A percentile compares a stretch with the other conserved stretches of the same genome.
Conservation (phyloP, 352 stramenopile species). For the Pythium rhizo-oryzae region DNA sequence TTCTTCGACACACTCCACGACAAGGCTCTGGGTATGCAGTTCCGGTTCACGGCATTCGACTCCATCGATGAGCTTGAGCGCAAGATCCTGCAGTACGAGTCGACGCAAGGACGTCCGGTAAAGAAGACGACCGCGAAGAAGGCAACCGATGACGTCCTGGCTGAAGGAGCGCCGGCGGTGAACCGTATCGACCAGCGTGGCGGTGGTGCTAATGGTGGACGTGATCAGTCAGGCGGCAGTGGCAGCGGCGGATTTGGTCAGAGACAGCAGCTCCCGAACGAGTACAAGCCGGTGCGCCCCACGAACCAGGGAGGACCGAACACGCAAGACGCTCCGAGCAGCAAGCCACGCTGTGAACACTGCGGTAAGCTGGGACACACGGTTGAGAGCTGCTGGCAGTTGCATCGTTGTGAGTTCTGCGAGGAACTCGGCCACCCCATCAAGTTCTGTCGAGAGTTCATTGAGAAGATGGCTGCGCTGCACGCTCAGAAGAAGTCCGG, state of each 20-base stretch:
- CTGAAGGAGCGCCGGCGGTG: background rate
- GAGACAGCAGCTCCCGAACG: too few species aligned
- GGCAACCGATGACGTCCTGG: background rate
- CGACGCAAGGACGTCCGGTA: background rate
- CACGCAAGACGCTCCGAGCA: too few species aligned
- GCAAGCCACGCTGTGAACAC: too few species aligned
- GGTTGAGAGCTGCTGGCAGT: background rate
- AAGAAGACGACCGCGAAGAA: conserved; percentile 16
- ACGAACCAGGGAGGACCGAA: too few species aligned
- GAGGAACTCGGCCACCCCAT: conserved; percentile 9
- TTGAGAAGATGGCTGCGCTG: conserved; percentile 1
- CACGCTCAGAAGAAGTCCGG: too few species aligned
- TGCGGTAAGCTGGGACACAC: background rate
- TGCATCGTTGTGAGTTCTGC: conserved; percentile 14
- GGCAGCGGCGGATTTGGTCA: too few species aligned
- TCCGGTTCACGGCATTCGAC: conserved; percentile 12
- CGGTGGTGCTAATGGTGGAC: too few species aligned
- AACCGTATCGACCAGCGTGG: too few species aligned
- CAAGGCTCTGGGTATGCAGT: conserved; percentile 18
- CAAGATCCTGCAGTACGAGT: conserved; percentile 20
- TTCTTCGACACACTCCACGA: conserved; percentile 29
- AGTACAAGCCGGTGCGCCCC: too few species aligned
- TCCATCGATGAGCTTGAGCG: conserved; percentile 21
- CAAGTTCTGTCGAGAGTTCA: conserved; percentile 7
- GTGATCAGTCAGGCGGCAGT: too few species aligned